Evolutionary conservation across 1,284 basidiomycete genomes (phyloP), one percentile per base, ranked within the genome.

Genomic region (Phellinidium pouzarii): DNA sequence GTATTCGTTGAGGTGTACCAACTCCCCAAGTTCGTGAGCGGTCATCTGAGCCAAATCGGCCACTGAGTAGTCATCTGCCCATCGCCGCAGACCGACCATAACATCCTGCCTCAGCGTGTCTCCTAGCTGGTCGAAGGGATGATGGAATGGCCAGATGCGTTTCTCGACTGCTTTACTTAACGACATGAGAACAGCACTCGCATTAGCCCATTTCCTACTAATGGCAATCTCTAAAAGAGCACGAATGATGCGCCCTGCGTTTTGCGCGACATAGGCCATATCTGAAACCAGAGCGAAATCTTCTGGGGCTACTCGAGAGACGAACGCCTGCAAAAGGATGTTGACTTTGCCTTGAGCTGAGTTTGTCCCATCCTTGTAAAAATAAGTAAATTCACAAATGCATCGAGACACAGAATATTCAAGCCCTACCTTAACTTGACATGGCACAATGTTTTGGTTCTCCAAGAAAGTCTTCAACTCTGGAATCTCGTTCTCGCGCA

Each of bases 241-340:
- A 19, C 96, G 84, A 53, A 94, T 80, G 61, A 99, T 97, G 59
- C 96, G 89, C 5, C 90, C 94, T 5, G 89, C 91, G 63, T 99
- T 99, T 62, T 94, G 91, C 26, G 91, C 89, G 37, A 85, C 91
- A 64, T 97, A 99, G 3, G 87, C 92, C 61, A 85, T 87, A 66
- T 99, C 96, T 0, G 95, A 99, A 1, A 99, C 88, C 48, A 99
- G 75, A 7, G 96, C 96, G 66, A 98, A 99, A 70, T 99, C 96
- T 56, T 97, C 90, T 22, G 98, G 75, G 42, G 75, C 76, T 20
- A 82, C 77, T 49, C 79, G 74, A 22, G 93, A 97, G 57, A 99
- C 92, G 67, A 84, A 90, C 3, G 84, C 88, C 70, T 99, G 96
- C 23, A 99, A 75, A 29, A 99, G 76, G 54, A 99, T 91, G 66